Evolutionary conservation across 176 grass and related monocot species (phyloP).

Genomic region (Ampelocalamus luodianensis): DNA sequence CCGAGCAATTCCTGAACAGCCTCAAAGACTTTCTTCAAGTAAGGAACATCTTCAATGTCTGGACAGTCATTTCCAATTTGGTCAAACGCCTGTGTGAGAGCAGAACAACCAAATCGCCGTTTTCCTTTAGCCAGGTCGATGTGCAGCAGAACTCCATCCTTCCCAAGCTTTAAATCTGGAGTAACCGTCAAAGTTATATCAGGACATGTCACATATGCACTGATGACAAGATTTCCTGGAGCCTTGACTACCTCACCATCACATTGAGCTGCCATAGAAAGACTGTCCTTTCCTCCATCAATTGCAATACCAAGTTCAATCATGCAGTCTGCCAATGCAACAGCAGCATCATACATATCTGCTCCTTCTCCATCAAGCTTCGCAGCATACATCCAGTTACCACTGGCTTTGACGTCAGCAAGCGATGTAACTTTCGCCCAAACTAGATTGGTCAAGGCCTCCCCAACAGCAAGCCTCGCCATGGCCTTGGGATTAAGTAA

Average conservation of each 20-base stretch:
- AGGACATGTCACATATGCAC: conserved; percentile 87
- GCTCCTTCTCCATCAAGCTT: conserved; percentile 93
- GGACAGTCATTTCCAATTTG: conserved; percentile 84
- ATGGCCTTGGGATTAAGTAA: conserved; percentile 84
- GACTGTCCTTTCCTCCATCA: conserved; percentile 92
- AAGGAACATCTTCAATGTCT: conserved; percentile 66
- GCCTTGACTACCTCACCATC: conserved; percentile 83
- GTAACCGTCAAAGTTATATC: conserved; percentile 92
- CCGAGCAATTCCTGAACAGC: conserved; percentile 68
- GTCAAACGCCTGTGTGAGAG: conserved; percentile 80
- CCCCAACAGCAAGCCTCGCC: conserved; percentile 81
- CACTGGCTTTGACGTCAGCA: conserved; percentile 82
- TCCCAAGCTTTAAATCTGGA: conserved; percentile 82
- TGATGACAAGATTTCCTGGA: conserved; percentile 91
- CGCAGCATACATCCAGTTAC: conserved; percentile 98
- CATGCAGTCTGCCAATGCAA: conserved; percentile 82
- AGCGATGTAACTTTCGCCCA: conserved; percentile 89
- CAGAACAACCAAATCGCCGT: conserved; percentile 72
- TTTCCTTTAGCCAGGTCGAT: conserved; percentile 84
- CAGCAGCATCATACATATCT: conserved; percentile 85
- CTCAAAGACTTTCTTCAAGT: conserved; percentile 73
- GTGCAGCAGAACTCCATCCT: conserved; percentile 81
- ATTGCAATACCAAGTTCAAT: conserved; percentile 91
- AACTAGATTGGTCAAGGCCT: conserved; percentile 93
- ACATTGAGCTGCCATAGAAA: conserved; percentile 90